These are phyloP conservation scores for Isatis lusitanica DNA, from an alignment of 441 rosid genomes.

Conservation along the genomic window DNA sequence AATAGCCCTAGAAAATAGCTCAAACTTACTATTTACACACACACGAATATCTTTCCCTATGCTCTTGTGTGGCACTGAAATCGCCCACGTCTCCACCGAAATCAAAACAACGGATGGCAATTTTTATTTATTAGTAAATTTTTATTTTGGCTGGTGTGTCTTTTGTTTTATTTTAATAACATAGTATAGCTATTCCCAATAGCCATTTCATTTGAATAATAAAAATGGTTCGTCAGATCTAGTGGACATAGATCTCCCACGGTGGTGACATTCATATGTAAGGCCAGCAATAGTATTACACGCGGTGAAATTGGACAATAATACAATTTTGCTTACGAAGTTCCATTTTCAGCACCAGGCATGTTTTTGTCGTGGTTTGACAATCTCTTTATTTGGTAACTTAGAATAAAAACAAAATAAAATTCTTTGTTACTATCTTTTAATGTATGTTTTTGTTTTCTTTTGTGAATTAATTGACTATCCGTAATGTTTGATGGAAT, in stretches of 20 bases:
- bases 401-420: no score
- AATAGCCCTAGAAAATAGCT: not conserved
- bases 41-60: not conserved
- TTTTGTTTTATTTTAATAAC: not conserved
- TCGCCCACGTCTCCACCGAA: conserved; percentile 13
- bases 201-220: not conserved
- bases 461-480: not conserved
- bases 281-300: not conserved
- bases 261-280: not conserved
- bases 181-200: conserved; percentile 6
- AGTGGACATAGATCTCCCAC: conserved; percentile 25
- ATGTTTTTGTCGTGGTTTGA: conserved; percentile 2
- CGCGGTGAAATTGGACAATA: conserved; percentile 1
- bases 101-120: not conserved
- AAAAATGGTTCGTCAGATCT: not conserved
- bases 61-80: conserved; percentile 11
- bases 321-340: conserved; percentile 11
- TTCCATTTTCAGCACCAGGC: conserved; percentile 17
- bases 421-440: not conserved
- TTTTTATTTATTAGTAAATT: not conserved
- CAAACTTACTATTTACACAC: not conserved
- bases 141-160: not conserved
- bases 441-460: not conserved
- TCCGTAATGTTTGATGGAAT: not conserved
- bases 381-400: not conserved